Conservation (phyloP, 768 basidiomycete species). For the Cubamyces sp. region DNA sequence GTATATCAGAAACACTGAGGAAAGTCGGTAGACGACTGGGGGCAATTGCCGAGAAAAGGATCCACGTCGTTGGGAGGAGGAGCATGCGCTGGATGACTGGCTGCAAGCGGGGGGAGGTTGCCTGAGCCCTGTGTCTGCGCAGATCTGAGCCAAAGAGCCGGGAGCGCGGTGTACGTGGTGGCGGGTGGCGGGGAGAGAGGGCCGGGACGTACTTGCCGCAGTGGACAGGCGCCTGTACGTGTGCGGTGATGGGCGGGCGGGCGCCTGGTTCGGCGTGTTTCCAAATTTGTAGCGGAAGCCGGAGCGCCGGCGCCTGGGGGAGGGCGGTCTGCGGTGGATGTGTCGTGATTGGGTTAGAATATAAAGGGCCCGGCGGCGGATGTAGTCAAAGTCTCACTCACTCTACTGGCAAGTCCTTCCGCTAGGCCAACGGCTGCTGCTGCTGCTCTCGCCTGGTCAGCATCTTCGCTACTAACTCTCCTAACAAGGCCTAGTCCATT, state of each 20-base stretch:
- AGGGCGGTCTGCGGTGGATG: neutral
- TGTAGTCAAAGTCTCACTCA: neutral
- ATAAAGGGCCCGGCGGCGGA: slow-evolving; percentile 14
- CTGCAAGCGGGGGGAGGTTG: too few relatives aligned
- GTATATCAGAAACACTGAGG: neutral
- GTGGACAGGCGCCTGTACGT: too few relatives aligned
- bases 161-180: too few relatives aligned
- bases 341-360: slow-evolving; percentile 7
- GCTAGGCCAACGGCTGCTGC: neutral
- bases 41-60: too few relatives aligned
- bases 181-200: neutral
- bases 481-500: neutral
- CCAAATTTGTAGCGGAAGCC: slow-evolving; percentile 2
- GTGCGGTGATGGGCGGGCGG: neutral
- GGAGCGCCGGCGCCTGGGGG: slow-evolving; percentile 5
- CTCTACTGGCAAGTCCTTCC: neutral
- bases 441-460: too few relatives aligned
- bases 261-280: neutral
- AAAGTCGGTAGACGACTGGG: neutral
- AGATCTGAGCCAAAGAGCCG: too few relatives aligned
- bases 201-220: too few relatives aligned
- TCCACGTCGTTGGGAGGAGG: too few relatives aligned
- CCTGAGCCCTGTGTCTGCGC: too few relatives aligned
- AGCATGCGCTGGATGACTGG: too few relatives aligned
- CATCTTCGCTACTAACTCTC: too few relatives aligned